Percentiles rank a stretch among this genome's conserved stretches.
phyloP scores from a whole-genome alignment of 208 protist species.

The Paratrypanosoma confusum region DNA sequence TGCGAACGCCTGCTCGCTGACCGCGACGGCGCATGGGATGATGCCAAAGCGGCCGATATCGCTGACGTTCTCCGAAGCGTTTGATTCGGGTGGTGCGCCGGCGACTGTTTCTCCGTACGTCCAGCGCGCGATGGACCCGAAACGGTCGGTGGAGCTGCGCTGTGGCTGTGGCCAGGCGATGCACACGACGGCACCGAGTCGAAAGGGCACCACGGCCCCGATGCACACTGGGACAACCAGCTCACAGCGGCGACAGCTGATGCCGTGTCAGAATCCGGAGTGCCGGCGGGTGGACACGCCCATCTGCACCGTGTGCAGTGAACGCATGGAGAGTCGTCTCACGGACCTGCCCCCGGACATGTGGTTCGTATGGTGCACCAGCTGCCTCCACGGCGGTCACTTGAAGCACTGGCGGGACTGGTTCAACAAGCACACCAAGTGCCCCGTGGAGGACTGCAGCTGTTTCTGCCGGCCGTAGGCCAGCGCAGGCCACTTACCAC shows the following conservation, averaged over 20 bases:
- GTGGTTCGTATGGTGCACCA: conserved; percentile 77
- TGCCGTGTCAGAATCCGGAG: conserved; percentile 43
- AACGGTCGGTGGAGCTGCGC: conserved; percentile 35
- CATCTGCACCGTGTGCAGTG: conserved; percentile 72
- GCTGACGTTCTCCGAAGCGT: too few relatives aligned
- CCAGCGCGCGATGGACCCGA: too few relatives aligned
- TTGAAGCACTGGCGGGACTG: conserved; percentile 67
- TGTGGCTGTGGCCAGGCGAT: conserved; percentile 70
- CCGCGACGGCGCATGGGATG: too few relatives aligned
- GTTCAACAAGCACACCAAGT: conserved; percentile 75
- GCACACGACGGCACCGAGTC: conserved; percentile 24
- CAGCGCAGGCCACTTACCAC: too few relatives aligned
- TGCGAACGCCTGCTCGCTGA: too few relatives aligned
- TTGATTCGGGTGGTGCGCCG: too few relatives aligned
- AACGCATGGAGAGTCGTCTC: conserved; percentile 36
- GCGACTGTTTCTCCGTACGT: too few relatives aligned
- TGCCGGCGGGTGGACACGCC: conserved; percentile 49
- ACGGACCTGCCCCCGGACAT: conserved; percentile 33
- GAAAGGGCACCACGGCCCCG: conserved; percentile 10
- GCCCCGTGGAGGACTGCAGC: conserved; percentile 70
- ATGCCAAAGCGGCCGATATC: too few relatives aligned
- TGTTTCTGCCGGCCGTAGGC: conserved; percentile 74
- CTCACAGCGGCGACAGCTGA: conserved; percentile 16
- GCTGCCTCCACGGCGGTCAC: conserved; percentile 83
- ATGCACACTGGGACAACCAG: conserved; percentile 4